A percentile compares a stretch with the other conserved stretches of the same genome.
Evolutionary conservation across 108 stramenopile species (phyloP).

Genomic region (Epipyxis sp.): DNA sequence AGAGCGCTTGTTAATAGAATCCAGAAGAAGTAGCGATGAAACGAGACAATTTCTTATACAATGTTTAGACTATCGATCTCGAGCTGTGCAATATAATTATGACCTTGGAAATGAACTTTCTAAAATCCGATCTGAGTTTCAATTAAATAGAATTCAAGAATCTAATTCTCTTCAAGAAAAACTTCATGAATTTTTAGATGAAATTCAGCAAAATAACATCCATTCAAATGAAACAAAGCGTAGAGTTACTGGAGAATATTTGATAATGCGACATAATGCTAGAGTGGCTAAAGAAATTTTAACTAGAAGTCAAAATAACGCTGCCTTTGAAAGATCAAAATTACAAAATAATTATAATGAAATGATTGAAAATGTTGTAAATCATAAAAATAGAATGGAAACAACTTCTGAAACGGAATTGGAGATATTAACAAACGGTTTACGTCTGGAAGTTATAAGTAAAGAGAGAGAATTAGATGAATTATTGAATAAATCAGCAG

Average conservation of each 20-base stretch:
- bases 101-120: neutral
- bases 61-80: neutral
- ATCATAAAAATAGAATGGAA: neutral
- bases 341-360: neutral
- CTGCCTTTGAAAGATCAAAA: neutral
- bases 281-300: constrained; percentile 5
- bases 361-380: neutral
- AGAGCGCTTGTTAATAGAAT: neutral
- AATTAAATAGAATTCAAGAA: neutral
- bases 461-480: neutral
- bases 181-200: neutral
- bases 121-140: neutral
- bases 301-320: neutral
- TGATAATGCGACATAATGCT: constrained; percentile 4
- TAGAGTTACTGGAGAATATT: neutral
- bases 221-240: neutral
- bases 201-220: neutral
- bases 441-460: neutral
- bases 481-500: too few relatives aligned
- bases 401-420: neutral
- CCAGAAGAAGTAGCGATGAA: neutral
- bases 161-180: neutral
- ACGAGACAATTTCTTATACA: neutral
- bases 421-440: neutral
- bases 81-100: neutral